A percentile compares a stretch with the other conserved stretches of the same genome.
phyloP scores from a whole-genome alignment of 441 rosid species.

The Capsella rubella region DNA sequence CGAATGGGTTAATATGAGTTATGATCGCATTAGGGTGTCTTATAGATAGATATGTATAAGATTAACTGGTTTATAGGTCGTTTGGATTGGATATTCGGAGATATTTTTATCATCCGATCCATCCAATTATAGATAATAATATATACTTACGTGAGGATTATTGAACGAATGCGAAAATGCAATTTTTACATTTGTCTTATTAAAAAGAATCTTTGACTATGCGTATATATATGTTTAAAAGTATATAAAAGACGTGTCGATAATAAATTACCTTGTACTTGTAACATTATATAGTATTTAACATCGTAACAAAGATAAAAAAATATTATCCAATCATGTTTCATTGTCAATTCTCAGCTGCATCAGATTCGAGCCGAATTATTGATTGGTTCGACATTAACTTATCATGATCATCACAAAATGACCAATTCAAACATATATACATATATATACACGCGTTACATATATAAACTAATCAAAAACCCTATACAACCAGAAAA shows the following conservation, averaged over 20 bases:
- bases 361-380: slow-evolving; percentile 45
- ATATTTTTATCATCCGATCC: slow-evolving; percentile 1
- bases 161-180: slow-evolving; percentile 21
- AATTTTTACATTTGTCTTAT: background rate
- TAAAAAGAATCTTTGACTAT: slow-evolving; percentile 38
- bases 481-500: slow-evolving; percentile 38
- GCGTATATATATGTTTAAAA: background rate
- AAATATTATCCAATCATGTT: slow-evolving; percentile 45
- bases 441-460: slow-evolving; percentile 14
- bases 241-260: slow-evolving; percentile 30
- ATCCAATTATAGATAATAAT: background rate
- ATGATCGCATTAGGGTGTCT: background rate
- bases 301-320: background rate
- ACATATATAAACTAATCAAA: slow-evolving; percentile 31
- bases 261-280: slow-evolving; percentile 40
- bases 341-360: slow-evolving; percentile 39
- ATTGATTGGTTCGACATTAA: slow-evolving; percentile 43
- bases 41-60: background rate
- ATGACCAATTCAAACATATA: slow-evolving; percentile 37
- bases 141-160: slow-evolving; percentile 11
- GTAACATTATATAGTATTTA: slow-evolving; percentile 18
- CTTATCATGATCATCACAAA: slow-evolving; percentile 27
- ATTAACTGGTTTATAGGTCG: background rate
- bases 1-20: background rate
- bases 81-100: background rate